Evolutionary conservation across 768 basidiomycete species (phyloP), one percentile per base, ranked within the genome.

Genomic region (Boletus rex-veris): DNA sequence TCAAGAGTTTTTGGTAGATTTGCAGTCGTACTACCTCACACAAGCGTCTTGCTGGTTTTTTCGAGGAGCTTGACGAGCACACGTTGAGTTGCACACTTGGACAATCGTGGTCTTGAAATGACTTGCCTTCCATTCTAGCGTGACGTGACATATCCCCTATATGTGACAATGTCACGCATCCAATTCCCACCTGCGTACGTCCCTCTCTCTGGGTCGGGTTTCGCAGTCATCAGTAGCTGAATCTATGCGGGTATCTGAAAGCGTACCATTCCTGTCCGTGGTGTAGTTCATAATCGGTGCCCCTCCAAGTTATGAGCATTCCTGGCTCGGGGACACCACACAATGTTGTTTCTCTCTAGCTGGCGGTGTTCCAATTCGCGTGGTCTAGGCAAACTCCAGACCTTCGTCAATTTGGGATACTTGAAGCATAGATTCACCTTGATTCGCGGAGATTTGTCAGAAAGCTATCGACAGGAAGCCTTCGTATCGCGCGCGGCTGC

Each of bases 101-200:
- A 55, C 52, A 26, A 60, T 66, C 33, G 65, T 69, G 62, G 66
- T 64, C 57, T 57, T 63, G 65, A 54, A 55, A 15, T 36, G 53
- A 70, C 64, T 70, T 68, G 66, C 69, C 67, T 70, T n/a, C 21
- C 18, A 16, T 38, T 53, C 18, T 21, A 47, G 21, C 37, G 69
- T 70, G 66, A 68, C 37, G 67, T 67, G 64, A 66, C 66, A 56
- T 3, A 0, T 33, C 66, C 66, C 66, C 66, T 71, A 45, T 68
- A 30, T 49, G 58, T 68, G 59, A 68, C 61, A n/a, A 0, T 30
- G 57, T 70, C 66, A 68, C 68, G 24, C 0, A 28, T 7, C 12
- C 11, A 37, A 5, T 57, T 58, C 57, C 58, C 57, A 54, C 40
- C 42, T 8, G 56, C 45, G 55, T 40, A 33, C 21, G 53, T 57